A percentile compares a stretch with the other conserved stretches of the same genome.
Conservation (phyloP, 306 rosid genomes). For the Luffa acutangula region DNA sequence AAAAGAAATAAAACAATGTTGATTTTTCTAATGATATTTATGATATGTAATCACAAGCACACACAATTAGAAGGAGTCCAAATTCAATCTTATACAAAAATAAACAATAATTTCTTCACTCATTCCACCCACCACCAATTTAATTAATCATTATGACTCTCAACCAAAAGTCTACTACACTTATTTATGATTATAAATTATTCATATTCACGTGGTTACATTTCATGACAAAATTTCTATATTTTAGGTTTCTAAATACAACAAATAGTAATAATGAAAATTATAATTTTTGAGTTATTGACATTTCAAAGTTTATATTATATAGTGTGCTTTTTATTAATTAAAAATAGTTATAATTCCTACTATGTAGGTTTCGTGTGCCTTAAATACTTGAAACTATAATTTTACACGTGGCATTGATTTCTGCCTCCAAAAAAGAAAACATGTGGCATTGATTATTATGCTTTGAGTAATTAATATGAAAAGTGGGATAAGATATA, state of each 20-base stretch:
- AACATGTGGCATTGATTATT: no score
- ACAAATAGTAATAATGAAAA: not conserved
- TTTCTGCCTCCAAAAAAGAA: no score
- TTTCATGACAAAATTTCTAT: not conserved
- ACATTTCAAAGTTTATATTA: not conserved
- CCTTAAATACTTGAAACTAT: no score
- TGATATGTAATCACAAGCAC: not conserved
- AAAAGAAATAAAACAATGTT: not conserved
- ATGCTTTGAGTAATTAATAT: no score
- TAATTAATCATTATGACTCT: not conserved
- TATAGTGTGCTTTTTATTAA: no score
- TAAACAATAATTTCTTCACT: not conserved
- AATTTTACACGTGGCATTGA: no score
- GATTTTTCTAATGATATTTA: not conserved
- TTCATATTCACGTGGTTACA: not conserved
- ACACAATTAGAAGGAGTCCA: not conserved
- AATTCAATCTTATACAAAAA: not conserved
- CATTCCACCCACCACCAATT: constrained; percentile 7
- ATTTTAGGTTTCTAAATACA: not conserved
- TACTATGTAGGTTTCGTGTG: no score
- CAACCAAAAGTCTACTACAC: not conserved
- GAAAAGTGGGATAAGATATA: no score
- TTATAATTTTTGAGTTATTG: no score
- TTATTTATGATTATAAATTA: not conserved
- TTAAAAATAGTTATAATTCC: no score